Evolutionary conservation across 2,329 filamentous ascomycete species (phyloP).

Genomic region (Boeremia lycopersici): DNA sequence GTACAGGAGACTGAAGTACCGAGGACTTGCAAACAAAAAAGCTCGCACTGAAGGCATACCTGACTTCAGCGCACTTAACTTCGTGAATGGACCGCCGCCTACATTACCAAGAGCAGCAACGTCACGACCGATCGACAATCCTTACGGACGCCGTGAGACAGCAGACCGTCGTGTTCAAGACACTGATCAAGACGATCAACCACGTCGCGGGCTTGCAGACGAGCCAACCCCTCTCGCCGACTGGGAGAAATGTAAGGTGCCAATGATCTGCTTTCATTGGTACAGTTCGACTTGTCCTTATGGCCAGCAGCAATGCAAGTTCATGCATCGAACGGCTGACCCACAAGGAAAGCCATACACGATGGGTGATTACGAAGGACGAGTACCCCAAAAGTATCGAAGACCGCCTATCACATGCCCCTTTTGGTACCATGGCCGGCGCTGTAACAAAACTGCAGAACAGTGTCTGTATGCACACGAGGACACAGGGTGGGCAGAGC

Average conservation of each 20-base stretch:
- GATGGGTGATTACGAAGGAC: conserved; percentile 22
- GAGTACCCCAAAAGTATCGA: conserved; percentile 34
- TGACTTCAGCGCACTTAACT: conserved; percentile 29
- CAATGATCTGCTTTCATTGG: conserved; percentile 38
- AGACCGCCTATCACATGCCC: conserved; percentile 37
- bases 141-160: conserved; percentile 35
- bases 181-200: conserved; percentile 10
- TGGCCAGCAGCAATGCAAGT: conserved; percentile 27
- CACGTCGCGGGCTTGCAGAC: neutral
- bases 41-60: conserved; percentile 33
- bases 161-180: conserved; percentile 20
- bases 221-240: conserved; percentile 13
- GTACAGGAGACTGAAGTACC: conserved; percentile 26
- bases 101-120: conserved; percentile 4
- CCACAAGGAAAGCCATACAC: conserved; percentile 22
- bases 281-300: conserved; percentile 29
- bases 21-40: conserved; percentile 27
- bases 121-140: conserved; percentile 16
- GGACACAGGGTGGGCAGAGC: conserved; percentile 34
- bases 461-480: conserved; percentile 36
- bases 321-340: conserved; percentile 35
- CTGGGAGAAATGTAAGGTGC: conserved; percentile 37
- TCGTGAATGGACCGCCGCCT: conserved; percentile 30
- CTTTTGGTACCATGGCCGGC: conserved; percentile 28
- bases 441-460: conserved; percentile 27